Evolutionary conservation across 805 yeast genomes (phyloP).

Genomic region (Starmera amethionina): DNA sequence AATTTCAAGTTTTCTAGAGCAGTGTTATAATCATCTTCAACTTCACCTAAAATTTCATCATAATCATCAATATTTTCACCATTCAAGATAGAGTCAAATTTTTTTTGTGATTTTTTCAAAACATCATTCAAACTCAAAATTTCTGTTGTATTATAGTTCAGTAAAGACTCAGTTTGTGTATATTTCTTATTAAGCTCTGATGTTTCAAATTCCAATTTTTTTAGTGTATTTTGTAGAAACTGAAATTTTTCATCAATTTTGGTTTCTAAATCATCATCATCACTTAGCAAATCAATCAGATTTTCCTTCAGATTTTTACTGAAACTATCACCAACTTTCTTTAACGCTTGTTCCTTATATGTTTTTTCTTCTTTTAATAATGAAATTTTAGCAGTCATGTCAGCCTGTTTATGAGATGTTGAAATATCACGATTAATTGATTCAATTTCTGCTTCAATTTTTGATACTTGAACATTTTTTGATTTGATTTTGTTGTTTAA

Average conservation of each 20-base stretch:
- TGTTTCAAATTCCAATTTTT: conserved; percentile 1
- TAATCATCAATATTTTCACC: conserved; percentile 38
- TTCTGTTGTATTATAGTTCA: conserved; percentile 6
- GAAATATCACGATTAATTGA: conserved; percentile 39
- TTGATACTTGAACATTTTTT: conserved; percentile 26
- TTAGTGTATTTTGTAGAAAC: not conserved
- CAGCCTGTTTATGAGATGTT: conserved; percentile 47
- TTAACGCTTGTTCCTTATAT: conserved; percentile 21
- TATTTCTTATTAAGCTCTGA: conserved; percentile 7
- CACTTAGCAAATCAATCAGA: conserved; percentile 8
- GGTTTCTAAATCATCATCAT: conserved; percentile 7
- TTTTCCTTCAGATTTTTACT: conserved; percentile 16
- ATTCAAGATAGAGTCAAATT: conserved; percentile 13
- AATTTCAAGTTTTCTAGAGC: conserved; percentile 61
- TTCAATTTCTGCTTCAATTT: conserved; percentile 39
- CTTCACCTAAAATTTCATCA: conserved; percentile 37
- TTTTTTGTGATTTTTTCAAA: conserved; percentile 4
- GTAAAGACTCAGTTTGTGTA: conserved; percentile 13
- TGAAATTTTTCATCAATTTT: conserved; percentile 6
- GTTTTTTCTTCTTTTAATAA: conserved; percentile 31
- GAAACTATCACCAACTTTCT: conserved; percentile 16
- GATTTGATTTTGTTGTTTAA: conserved; percentile 26
- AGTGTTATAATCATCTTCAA: conserved; percentile 52
- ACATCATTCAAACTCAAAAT: conserved; percentile 4
- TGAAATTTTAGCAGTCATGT: conserved; percentile 42